phyloP scores from a whole-genome alignment of 768 basidiomycete genomes.

The Mycena filopes region DNA sequence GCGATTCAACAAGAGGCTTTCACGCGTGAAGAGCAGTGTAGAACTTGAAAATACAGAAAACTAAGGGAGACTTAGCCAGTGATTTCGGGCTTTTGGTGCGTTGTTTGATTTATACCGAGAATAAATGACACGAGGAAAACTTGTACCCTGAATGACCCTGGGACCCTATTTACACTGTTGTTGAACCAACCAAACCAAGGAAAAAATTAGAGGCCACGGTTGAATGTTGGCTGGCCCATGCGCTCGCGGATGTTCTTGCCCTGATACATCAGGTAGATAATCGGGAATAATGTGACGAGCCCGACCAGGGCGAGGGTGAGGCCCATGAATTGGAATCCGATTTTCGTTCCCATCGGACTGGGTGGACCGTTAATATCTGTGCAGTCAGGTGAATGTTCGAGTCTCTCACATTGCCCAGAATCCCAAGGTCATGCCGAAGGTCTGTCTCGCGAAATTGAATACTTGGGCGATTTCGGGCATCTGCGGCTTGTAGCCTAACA shows the following conservation, averaged over 20 bases:
- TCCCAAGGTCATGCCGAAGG: conserved; percentile 34
- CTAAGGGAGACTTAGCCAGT: no score
- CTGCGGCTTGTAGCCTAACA: conserved; percentile 31
- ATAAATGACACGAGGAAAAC: no score
- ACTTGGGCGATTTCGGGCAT: conserved; percentile 32
- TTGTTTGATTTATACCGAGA: no score
- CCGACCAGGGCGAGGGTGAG: conserved; percentile 29
- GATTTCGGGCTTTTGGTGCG: no score
- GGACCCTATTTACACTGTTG: no score
- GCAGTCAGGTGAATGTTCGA: background rate
- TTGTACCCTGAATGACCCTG: no score
- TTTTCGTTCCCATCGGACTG: conserved; percentile 31
- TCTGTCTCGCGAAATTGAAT: conserved; percentile 33
- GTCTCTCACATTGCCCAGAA: conserved; percentile 34
- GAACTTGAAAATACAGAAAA: no score
- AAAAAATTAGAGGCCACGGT: conserved; percentile 22
- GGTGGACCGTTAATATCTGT: background rate
- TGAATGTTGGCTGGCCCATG: conserved; percentile 29
- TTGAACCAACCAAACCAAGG: no score
- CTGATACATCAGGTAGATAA: conserved; percentile 30
- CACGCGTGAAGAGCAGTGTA: no score
- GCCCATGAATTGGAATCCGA: conserved; percentile 34
- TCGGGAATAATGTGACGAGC: conserved; percentile 28
- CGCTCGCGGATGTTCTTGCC: conserved; percentile 25
- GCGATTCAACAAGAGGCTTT: no score